Evolutionary conservation across 192 early-diverging fungal genomes (phyloP).

Genomic region (Coemansia sp.): DNA sequence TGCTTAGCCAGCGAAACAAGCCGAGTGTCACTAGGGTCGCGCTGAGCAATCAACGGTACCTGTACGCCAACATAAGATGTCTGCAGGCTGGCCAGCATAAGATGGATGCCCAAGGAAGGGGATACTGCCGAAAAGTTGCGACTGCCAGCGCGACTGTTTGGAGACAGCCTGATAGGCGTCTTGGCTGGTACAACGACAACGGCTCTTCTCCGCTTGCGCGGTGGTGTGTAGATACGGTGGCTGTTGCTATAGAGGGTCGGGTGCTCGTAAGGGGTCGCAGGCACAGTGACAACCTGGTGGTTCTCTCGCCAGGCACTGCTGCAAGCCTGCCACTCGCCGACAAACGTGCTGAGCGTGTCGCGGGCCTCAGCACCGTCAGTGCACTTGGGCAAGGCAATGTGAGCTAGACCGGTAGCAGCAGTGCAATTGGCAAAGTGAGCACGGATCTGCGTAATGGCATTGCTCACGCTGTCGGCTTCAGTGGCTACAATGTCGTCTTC

Average conservation of each 20-base stretch:
- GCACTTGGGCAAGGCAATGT: constrained; percentile 23
- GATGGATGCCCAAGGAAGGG: constrained; percentile 34
- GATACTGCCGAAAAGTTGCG: constrained; percentile 23
- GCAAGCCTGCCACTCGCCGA: constrained; percentile 25
- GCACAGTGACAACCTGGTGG: constrained; percentile 18
- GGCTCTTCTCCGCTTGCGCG: constrained; percentile 33
- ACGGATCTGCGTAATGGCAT: constrained; percentile 40
- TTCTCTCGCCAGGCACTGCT: constrained; percentile 30
- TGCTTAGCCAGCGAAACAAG: constrained; percentile 21
- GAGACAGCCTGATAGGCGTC: background rate
- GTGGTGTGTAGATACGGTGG: constrained; percentile 10
- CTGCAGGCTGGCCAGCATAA: constrained; percentile 29
- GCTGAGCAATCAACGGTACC: constrained; percentile 22
- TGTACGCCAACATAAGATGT: constrained; percentile 51
- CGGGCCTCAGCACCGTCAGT: constrained; percentile 11
- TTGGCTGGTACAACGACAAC: background rate
- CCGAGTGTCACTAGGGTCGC: background rate
- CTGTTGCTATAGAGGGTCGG: constrained; percentile 13
- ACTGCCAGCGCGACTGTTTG: constrained; percentile 19
- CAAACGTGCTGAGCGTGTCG: constrained; percentile 2
- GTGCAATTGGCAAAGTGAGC: constrained; percentile 26
- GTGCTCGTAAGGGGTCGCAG: constrained; percentile 30
- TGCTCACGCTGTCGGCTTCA: constrained; percentile 13
- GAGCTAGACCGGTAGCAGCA: constrained; percentile 30
- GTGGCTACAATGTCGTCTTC: constrained; percentile 27